phyloP scores from a whole-genome alignment of 371 early-diverging fungal species.

The Actinomucor elegans region DNA sequence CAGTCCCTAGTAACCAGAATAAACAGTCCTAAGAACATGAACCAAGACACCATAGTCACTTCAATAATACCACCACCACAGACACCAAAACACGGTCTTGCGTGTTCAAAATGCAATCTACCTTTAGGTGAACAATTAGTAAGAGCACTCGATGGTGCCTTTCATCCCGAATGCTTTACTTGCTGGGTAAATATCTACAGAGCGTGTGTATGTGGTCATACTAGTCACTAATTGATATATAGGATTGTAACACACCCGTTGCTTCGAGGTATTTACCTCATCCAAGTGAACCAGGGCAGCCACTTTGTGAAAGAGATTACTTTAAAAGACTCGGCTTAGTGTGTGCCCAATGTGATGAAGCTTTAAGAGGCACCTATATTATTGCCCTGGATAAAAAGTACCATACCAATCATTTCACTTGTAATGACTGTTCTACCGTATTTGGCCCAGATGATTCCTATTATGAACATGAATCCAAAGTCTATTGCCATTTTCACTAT shows the following conservation, averaged over 20 bases:
- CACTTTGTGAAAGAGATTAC: constrained; percentile 90
- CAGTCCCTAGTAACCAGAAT: neutral
- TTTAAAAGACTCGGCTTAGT: constrained; percentile 82
- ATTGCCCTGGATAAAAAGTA: constrained; percentile 90
- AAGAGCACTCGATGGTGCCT: constrained; percentile 83
- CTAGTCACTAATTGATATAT: neutral
- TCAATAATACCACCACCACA: neutral
- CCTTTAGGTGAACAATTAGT: constrained; percentile 93
- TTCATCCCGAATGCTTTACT: constrained; percentile 98
- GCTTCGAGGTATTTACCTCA: constrained; percentile 86
- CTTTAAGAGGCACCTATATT: constrained; percentile 90
- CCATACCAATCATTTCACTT: constrained; percentile 95
- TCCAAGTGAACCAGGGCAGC: constrained; percentile 57
- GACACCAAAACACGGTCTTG: constrained; percentile 59
- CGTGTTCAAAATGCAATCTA: constrained; percentile 85
- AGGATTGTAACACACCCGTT: constrained; percentile 83
- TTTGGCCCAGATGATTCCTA: constrained; percentile 96
- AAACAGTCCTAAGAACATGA: neutral
- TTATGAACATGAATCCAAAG: constrained; percentile 89
- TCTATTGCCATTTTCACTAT: constrained; percentile 95
- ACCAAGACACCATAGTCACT: neutral
- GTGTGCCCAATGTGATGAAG: constrained; percentile 87
- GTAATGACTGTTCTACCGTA: constrained; percentile 86
- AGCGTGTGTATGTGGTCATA: neutral
- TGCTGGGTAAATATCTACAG: constrained; percentile 58